These are phyloP conservation scores for Epichloe glyceriae DNA, from an alignment of 2,329 filamentous ascomycete species.

Conservation along the genomic window DNA sequence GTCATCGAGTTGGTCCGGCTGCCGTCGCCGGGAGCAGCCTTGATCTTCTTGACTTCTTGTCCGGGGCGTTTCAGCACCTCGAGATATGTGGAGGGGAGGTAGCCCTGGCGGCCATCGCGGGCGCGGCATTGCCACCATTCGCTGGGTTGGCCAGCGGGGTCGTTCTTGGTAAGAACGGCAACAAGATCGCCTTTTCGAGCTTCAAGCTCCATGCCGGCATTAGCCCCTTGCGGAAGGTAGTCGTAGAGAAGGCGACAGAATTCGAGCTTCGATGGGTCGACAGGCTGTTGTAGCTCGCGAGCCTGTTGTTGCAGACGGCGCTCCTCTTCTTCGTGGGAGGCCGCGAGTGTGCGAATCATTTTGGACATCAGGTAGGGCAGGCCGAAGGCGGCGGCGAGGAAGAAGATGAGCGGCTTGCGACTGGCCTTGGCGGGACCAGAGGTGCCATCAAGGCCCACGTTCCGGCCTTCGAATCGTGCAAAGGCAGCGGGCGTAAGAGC, in stretches of 20 bases:
- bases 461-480: constrained; percentile 70
- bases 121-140: constrained; percentile 97
- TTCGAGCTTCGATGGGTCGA: constrained; percentile 85
- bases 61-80: constrained; percentile 53
- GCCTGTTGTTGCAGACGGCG: constrained; percentile 38
- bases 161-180: constrained; percentile 81
- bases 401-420: constrained; percentile 92
- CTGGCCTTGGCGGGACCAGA: constrained; percentile 60
- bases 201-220: constrained; percentile 64
- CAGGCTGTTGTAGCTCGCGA: constrained; percentile 36
- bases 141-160: constrained; percentile 80
- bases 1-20: constrained; percentile 37
- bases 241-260: constrained; percentile 94
- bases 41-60: constrained; percentile 38
- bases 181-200: constrained; percentile 94
- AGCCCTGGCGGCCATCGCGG: constrained; percentile 79
- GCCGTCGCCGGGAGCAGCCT: constrained; percentile 33
- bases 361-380: constrained; percentile 96
- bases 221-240: constrained; percentile 63
- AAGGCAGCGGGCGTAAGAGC: constrained; percentile 85
- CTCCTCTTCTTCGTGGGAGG: constrained; percentile 74
- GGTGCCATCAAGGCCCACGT: constrained; percentile 45
- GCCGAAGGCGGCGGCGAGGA: constrained; percentile 86
- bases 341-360: constrained; percentile 73
- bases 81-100: constrained; percentile 81